Base-by-base conservation (phyloP, 208 protist species). In the Tritrichomonas musculus region DNA sequence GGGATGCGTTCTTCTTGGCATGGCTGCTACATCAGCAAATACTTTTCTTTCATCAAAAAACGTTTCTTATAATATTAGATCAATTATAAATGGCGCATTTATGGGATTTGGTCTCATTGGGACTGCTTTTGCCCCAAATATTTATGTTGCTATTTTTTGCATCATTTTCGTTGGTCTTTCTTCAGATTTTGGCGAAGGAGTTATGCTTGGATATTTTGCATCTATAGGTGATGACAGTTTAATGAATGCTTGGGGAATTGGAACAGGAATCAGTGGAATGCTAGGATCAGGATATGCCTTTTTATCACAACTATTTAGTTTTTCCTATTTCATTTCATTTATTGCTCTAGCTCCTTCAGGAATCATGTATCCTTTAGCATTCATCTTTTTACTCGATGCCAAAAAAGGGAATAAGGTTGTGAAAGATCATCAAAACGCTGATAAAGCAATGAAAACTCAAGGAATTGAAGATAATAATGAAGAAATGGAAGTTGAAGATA, bases 191-290 rank as follows among this genome's bases (percentile, higher is more conserved):
- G 73, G 73, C 0, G 73, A 82, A 50, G 73, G 33, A 30, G 73
- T 82, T 17, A 82, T 82, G 73, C 73, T 82, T 30, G 73, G 73
- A 20, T 82, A 82, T 41, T 82, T 82, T 41, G 73, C 73, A 30
- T 30, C 33, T 9, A 30, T 82, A 17, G 73, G 41, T 82, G 39
- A 82, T 5, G 39, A 82, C 50, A 39, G 33, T 9, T 50, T 82
- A 25, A 30, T 82, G 33, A 41, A 41, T 30, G 73, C 73, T 5
- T 82, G 73, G 73, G 73, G 73, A 47, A 25, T 82, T 82, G 73
- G 73, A 36, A 82, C 73, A 50, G 73, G 73, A 27, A 27, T 82
- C 2, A 50, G 41, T 82, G 73, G 73, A 30, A 20, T 82, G 33
- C 41, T 30, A 30, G 41, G 73, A n/a, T 30, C 41, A 30, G 73